phyloP scores from a whole-genome alignment of 2,329 filamentous ascomycete genomes.

The Periglandula ipomoeae region DNA sequence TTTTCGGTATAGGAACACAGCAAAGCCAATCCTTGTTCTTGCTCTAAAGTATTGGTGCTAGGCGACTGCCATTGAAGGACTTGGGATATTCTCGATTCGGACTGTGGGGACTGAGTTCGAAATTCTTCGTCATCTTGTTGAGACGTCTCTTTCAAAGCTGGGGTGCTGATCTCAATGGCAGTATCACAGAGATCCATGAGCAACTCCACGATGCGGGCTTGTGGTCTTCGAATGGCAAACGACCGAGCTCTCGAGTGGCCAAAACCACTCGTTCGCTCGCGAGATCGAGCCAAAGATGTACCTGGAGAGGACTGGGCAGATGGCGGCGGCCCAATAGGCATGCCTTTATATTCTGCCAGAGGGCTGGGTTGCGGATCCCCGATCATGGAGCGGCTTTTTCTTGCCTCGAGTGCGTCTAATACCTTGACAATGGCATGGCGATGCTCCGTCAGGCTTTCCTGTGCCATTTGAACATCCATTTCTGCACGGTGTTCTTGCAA shows the following conservation, averaged over 20 bases:
- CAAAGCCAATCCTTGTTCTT: conserved; percentile 80
- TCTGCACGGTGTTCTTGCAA: conserved; percentile 93
- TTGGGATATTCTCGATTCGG: conserved; percentile 88
- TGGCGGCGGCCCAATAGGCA: conserved; percentile 70
- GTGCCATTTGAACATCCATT: conserved; percentile 94
- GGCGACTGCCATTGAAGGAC: conserved; percentile 96
- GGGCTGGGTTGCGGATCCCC: conserved; percentile 44
- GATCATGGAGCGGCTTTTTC: conserved; percentile 54
- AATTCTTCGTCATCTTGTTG: conserved; percentile 61
- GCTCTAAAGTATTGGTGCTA: conserved; percentile 80
- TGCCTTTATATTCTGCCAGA: conserved; percentile 76
- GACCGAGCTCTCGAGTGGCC: conserved; percentile 76
- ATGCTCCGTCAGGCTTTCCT: conserved; percentile 87
- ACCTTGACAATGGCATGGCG: conserved; percentile 92
- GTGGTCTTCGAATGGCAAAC: conserved; percentile 82
- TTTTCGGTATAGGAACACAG: conserved; percentile 87
- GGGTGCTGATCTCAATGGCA: conserved; percentile 86
- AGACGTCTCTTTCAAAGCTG: conserved; percentile 78
- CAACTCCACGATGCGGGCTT: conserved; percentile 89
- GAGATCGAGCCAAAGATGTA: conserved; percentile 61
- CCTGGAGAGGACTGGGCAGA: conserved; percentile 64
- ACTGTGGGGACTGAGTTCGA: conserved; percentile 89
- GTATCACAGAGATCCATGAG: conserved; percentile 94
- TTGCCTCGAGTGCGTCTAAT: conserved; percentile 79
- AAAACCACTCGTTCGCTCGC: conserved; percentile 64